Percentiles rank a stretch among this genome's conserved stretches.
These are phyloP conservation scores for Populus hybrid DNA, from an alignment of 441 rosid species.

Conservation along the genomic window DNA sequence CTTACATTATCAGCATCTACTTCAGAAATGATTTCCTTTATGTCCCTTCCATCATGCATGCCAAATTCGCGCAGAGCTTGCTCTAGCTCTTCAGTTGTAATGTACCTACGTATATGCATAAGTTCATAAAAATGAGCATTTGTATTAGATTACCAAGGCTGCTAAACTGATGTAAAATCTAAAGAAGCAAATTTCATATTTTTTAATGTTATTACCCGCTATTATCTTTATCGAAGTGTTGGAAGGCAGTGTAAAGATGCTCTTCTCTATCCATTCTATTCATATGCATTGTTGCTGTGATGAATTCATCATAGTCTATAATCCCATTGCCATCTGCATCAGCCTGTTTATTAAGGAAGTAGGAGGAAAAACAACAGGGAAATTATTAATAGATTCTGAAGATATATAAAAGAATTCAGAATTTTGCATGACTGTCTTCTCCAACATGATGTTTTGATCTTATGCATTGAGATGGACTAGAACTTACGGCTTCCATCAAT, in stretches of 20 bases:
- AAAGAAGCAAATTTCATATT: not conserved
- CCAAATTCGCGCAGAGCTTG: slow-evolving; percentile 84
- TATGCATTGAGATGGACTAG: not conserved
- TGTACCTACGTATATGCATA: slow-evolving; percentile 35
- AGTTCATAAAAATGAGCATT: not conserved
- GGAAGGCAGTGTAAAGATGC: slow-evolving; percentile 90
- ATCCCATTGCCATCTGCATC: slow-evolving; percentile 95
- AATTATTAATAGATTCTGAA: not conserved
- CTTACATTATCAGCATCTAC: slow-evolving; percentile 63
- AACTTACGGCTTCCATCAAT: slow-evolving; percentile 81
- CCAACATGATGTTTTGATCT: not conserved
- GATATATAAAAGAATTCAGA: not conserved
- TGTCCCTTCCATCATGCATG: slow-evolving; percentile 75
- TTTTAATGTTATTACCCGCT: slow-evolving; percentile 57
- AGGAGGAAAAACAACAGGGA: not conserved
- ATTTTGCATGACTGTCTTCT: not conserved
- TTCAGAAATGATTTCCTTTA: slow-evolving; percentile 74
- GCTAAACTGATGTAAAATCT: not conserved
- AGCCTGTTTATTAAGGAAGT: slow-evolving; percentile 38
- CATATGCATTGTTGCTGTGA: slow-evolving; percentile 91
- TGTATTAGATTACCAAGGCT: not conserved
- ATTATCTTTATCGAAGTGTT: slow-evolving; percentile 89
- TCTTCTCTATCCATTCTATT: slow-evolving; percentile 91
- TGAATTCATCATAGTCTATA: slow-evolving; percentile 89
- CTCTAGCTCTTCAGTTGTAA: slow-evolving; percentile 86